Evolutionary conservation across 352 stramenopile genomes (phyloP), one percentile per base, ranked within the genome.

Genomic region (Phytopythium mirpurense): DNA sequence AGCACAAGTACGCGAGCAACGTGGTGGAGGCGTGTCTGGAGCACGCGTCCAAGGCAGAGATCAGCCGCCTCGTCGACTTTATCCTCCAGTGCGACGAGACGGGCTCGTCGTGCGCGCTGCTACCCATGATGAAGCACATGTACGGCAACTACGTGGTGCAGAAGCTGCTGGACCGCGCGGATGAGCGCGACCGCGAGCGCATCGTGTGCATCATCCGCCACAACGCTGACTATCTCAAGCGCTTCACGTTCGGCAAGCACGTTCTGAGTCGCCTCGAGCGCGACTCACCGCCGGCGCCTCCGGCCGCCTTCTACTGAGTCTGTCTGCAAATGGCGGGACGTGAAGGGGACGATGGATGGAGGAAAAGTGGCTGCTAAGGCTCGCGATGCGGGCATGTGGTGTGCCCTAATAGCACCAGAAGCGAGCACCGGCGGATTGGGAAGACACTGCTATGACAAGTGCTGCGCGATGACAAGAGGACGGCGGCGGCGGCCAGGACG

Each of bases 61-160:
- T 96, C 40, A 71, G 65, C 56, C 68, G 83, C 31, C 84, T 93
- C 19, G 73, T 96, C 38, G 68, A 89, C 32, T 78, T 82, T 55
- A 88, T 95, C 23, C 65, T 95, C 16, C 67, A 82, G 56, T 85
- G 69, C 57, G 81, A 94, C 36, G 77, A 90, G 24, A 83, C 65
- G 29, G 85, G 83, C 47, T 62, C 74, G 9, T 76, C 78, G 1
- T 94, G 83, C 32, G 65, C 82, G 36, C 60, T 97, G n/a, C 74
- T 97, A 31, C 74, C 91, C 1, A 98, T 98, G 86, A 96, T 98
- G 78, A 96, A 96, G 65, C 92, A 98, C 70, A 96, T 96, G 65
- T 98, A 98, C 61, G 94, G 87, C 41, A 98, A 98, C 70, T 98
- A 98, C 63, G 94, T 98, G 34, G 93, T 98, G 21, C 92, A 98